phyloP scores from a whole-genome alignment of 129 eudicot species.

The sunflower (Helianthus annuus) region HanXRQr2.0-SUNRISE NC_035433.2:138563481-138563980 shows the following conservation, averaged over 20 bases:
- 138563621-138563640: slow-evolving; percentile 14
- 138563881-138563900: slow-evolving; percentile 7
- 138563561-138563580: neutral
- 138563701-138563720: neutral
- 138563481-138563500: slow-evolving; percentile 89
- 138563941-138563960: slow-evolving; percentile 72
- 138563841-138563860: neutral
- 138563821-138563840: neutral
- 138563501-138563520: slow-evolving; percentile 29
- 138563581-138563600: slow-evolving; percentile 6
- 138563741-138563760: neutral
- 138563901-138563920: slow-evolving; percentile 3
- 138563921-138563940: neutral
- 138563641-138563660: slow-evolving; percentile 5
- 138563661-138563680: neutral
- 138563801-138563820: slow-evolving; percentile 5
- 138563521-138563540: neutral
- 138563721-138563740: neutral
- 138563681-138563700: neutral
- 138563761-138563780: neutral
- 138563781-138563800: neutral
- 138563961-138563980: slow-evolving; percentile 48
- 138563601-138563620: neutral
- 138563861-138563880: slow-evolving; percentile 4
- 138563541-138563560: no score